phyloP scores from a whole-genome alignment of 2,329 filamentous ascomycete genomes.

The Fusarium robinianum region DNA sequence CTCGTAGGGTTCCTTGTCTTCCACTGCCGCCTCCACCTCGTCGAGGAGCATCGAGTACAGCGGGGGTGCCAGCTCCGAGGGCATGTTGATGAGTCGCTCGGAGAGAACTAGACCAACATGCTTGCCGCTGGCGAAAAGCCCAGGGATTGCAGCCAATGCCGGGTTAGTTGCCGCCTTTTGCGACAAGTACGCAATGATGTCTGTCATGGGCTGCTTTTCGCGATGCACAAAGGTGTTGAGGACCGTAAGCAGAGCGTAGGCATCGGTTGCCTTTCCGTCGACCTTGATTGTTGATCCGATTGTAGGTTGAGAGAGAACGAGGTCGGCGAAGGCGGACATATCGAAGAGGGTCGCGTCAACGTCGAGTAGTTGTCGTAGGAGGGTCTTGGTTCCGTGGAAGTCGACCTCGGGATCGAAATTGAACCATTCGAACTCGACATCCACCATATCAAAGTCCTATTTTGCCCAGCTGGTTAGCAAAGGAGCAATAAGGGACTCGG shows the following conservation, averaged over 20 bases:
- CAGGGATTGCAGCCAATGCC: constrained; percentile 59
- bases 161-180: constrained; percentile 58
- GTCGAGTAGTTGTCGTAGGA: constrained; percentile 91
- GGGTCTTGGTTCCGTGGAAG: constrained; percentile 90
- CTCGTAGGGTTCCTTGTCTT: constrained; percentile 88
- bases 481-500: constrained; percentile 11
- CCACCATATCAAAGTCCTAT: constrained; percentile 86
- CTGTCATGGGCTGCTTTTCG: constrained; percentile 72
- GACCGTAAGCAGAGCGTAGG: constrained; percentile 89
- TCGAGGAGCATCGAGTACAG: constrained; percentile 95
- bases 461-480: constrained; percentile 11
- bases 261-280: constrained; percentile 90
- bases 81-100: constrained; percentile 95
- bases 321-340: constrained; percentile 81
- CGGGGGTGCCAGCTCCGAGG: constrained; percentile 87
- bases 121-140: constrained; percentile 57
- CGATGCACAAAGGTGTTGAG: constrained; percentile 81
- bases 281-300: constrained; percentile 96
- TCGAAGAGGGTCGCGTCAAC: constrained; percentile 85
- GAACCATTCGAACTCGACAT: constrained; percentile 99
- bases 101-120: constrained; percentile 87
- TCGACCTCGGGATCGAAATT: constrained; percentile 88
- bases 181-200: constrained; percentile 72
- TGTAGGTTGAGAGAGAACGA: constrained; percentile 83
- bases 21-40: constrained; percentile 84